Percentiles rank a stretch among this genome's conserved stretches.
phyloP scores from a whole-genome alignment of 179 eudicot species.

The Pouteria campechiana region DNA sequence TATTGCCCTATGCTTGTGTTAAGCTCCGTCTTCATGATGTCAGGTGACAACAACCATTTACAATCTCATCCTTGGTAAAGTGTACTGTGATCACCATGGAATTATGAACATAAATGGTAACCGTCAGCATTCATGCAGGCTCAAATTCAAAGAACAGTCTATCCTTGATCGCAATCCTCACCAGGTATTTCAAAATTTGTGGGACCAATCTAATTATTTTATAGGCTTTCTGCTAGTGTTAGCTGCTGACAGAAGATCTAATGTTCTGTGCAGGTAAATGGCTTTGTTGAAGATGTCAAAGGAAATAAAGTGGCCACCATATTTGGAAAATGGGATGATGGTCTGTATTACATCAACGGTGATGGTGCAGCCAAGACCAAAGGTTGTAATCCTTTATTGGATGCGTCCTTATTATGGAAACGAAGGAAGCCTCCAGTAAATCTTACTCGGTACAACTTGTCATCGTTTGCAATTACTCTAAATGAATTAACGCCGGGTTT shows the following conservation, averaged over 20 bases:
- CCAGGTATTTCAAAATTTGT: constrained; percentile 49
- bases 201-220: too few species aligned
- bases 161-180: constrained; percentile 81
- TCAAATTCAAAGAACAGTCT: constrained; percentile 84
- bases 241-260: background rate
- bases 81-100: constrained; percentile 89
- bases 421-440: constrained; percentile 43
- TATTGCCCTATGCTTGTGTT: too few species aligned
- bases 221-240: background rate
- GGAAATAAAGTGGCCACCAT: constrained; percentile 60
- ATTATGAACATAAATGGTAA: constrained; percentile 77
- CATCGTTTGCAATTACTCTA: constrained; percentile 72
- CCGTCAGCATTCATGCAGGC: constrained; percentile 72
- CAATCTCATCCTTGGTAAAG: constrained; percentile 80
- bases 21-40: constrained; percentile 5
- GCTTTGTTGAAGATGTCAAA: constrained; percentile 56
- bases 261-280: constrained; percentile 50
- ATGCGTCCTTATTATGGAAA: constrained; percentile 55
- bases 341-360: constrained; percentile 42
- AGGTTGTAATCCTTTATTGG: constrained; percentile 23
- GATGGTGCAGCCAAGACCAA: constrained; percentile 42
- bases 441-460: constrained; percentile 73
- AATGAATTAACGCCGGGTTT: constrained; percentile 82
- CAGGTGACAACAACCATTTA: constrained; percentile 88
- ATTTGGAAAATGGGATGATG: constrained; percentile 80